Percentiles rank a stretch among this genome's conserved stretches.
Evolutionary conservation across 257 asterid species (phyloP).

Genomic region (Solanum ossicruentum): DNA sequence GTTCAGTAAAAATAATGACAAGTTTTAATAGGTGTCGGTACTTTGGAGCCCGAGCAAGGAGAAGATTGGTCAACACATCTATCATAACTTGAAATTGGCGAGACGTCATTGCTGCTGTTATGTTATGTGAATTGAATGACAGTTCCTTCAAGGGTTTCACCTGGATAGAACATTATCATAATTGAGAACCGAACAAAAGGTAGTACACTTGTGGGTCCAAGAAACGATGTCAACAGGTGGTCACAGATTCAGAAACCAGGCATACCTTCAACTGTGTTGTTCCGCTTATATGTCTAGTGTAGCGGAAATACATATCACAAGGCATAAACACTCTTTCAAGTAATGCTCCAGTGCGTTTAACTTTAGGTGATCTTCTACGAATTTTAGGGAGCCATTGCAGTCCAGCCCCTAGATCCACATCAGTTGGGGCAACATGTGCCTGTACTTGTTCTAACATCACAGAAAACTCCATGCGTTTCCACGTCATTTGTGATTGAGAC

Average conservation of each 20-base stretch:
- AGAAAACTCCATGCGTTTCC: conserved; percentile 94
- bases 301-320: conserved; percentile 95
- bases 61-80: conserved; percentile 98
- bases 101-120: conserved; percentile 97
- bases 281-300: conserved; percentile 96
- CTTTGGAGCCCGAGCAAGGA: conserved; percentile 98
- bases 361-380: conserved; percentile 92
- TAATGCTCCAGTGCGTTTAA: conserved; percentile 97
- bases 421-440: conserved; percentile 99
- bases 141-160: conserved; percentile 99
- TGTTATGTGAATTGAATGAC: conserved; percentile 74
- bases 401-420: conserved; percentile 99
- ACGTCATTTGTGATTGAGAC: conserved; percentile 85
- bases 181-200: background rate
- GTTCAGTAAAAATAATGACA: background rate
- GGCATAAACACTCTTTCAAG: conserved; percentile 99
- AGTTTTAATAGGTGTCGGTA: conserved; percentile 19
- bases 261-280: conserved; percentile 81
- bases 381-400: conserved; percentile 99
- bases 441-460: conserved; percentile 99
- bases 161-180: conserved; percentile 27
- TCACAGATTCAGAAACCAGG: background rate
- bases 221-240: background rate
- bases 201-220: background rate
- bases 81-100: conserved; percentile 99